These are phyloP conservation scores for Hyparrhenia diplandra DNA, from an alignment of 176 grass and related monocot species.

Conservation along the genomic window DNA sequence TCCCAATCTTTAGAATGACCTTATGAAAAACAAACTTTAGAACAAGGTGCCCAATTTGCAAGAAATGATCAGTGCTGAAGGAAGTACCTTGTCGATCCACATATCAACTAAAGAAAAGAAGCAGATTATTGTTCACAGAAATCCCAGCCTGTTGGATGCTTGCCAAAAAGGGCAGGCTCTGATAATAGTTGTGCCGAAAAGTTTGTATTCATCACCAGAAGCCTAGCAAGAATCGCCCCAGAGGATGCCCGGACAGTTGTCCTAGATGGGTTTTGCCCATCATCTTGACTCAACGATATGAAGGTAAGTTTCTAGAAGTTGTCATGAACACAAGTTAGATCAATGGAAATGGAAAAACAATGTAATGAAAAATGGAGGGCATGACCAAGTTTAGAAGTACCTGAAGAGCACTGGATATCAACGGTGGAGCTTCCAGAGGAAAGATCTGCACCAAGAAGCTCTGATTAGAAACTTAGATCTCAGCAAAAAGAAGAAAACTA, in stretches of 20 bases:
- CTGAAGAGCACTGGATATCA: conserved; percentile 81
- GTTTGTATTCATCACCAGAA: conserved; percentile 96
- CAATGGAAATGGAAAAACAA: conserved; percentile 14
- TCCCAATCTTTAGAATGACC: too few species aligned
- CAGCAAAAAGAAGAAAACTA: not conserved
- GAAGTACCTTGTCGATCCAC: conserved; percentile 89
- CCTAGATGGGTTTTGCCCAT: conserved; percentile 76
- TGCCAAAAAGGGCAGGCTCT: conserved; percentile 53
- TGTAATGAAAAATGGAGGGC: not conserved
- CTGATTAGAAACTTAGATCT: conserved; percentile 24
- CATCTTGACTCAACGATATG: conserved; percentile 81
- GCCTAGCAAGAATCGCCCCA: conserved; percentile 83
- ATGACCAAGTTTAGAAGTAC: conserved; percentile 41
- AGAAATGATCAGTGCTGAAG: conserved; percentile 1
- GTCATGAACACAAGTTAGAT: conserved; percentile 26
- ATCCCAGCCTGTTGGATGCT: conserved; percentile 78
- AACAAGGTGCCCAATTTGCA: not conserved
- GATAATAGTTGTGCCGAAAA: conserved; percentile 89
- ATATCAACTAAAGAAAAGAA: conserved; percentile 86
- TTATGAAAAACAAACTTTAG: too few species aligned
- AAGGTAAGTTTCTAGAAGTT: conserved; percentile 82
- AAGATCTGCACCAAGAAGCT: conserved; percentile 71
- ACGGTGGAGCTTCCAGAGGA: conserved; percentile 73
- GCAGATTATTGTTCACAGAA: conserved; percentile 73
- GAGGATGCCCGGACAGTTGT: conserved; percentile 77